Evolutionary conservation across 768 basidiomycete species (phyloP), one percentile per base, ranked within the genome.

Genomic region (Tylopilus sp.): DNA sequence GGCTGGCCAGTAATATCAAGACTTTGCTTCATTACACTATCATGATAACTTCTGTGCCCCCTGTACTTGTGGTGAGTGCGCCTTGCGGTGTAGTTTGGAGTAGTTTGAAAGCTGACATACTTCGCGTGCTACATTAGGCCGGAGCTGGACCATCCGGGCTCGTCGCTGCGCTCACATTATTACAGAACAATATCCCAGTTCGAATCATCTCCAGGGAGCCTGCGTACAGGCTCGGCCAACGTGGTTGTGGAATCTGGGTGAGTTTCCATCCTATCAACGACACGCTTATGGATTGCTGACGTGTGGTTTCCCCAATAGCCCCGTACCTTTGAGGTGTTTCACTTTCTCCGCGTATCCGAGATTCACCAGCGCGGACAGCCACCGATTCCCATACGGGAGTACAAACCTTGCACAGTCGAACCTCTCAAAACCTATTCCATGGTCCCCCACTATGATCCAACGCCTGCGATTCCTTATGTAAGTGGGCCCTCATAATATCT

Each of bases 151-250:
- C 69, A 17, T 50, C 65, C 0, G 69, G 72, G 23, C 61, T 70
- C 15, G 59, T 66, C 26, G 60, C 53, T 20, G 71, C 71, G 5
- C 67, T 70, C 8, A 61, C 62, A 1, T 59, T 74, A 22, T 58
- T 75, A 13, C 67, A 68, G 18, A 78, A 79, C 60, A 70, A 73
- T 4, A 63, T 81, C n/a, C 69, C 76, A 7, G 74, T 82, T 7
- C 75, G 78, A 17, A 73, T 83, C 23, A 75, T 82, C 41, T 75
- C 82, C 51, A 78, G 77, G 53, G 72, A 71, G 44, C 57, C 65
- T 0, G 45, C 64, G 0, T 67, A 70, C 10, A 68, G 63, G 10
- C 55, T 71, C 15, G 73, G 73, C 3, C 70, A 74, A 50, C 71
- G 76, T 2, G 71, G 69, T 2, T 62, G 62, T 5, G 75, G 67